These are phyloP conservation scores for Pachysandra terminalis DNA, from an alignment of 164 flowering plant genomes.

Conservation along the genomic window DNA sequence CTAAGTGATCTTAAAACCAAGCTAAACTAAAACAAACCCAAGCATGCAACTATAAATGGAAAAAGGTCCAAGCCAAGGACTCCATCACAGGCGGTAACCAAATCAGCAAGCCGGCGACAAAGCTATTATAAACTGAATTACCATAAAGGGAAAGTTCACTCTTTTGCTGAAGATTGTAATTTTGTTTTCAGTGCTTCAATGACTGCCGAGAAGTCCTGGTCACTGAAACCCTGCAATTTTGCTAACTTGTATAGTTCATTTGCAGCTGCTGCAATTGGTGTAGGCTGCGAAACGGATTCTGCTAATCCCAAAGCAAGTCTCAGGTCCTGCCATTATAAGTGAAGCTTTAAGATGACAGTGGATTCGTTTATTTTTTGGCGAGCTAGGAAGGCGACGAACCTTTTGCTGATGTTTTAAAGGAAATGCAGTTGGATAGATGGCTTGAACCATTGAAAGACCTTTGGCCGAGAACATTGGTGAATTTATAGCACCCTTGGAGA, in stretches of 20 bases:
- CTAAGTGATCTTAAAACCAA: no score
- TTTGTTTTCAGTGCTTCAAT: constrained; percentile 38
- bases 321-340: constrained; percentile 53
- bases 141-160: not conserved
- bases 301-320: constrained; percentile 39
- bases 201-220: constrained; percentile 13
- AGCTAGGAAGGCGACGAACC: constrained; percentile 35
- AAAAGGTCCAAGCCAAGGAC: not conserved
- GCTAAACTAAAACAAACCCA: no score
- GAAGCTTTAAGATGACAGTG: not conserved
- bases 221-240: constrained; percentile 70
- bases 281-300: constrained; percentile 74
- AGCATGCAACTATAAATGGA: not conserved
- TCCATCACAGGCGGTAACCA: not conserved
- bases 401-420: constrained; percentile 96
- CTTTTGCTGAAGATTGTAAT: constrained; percentile 14
- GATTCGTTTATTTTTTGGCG: not conserved
- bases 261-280: constrained; percentile 92
- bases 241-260: constrained; percentile 93
- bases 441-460: constrained; percentile 87
- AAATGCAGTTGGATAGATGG: constrained; percentile 83
- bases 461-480: constrained; percentile 90
- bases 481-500: constrained; percentile 90
- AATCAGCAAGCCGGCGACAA: no score
- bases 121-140: not conserved